These are phyloP conservation scores for Jacaranda mimosifolia DNA, from an alignment of 257 asterid genomes.

Conservation along the genomic window DNA sequence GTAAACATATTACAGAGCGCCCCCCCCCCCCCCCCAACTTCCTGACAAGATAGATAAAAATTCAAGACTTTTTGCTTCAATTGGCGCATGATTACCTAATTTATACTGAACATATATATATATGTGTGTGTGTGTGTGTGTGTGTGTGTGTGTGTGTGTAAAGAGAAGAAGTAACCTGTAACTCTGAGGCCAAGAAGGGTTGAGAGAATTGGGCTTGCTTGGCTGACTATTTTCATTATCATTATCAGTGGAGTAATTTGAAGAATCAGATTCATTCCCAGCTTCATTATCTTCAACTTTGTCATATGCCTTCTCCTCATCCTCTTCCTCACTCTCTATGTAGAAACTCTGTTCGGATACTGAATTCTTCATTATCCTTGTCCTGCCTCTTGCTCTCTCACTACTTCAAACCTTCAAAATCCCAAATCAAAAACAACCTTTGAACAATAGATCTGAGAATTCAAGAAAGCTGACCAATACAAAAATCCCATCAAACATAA, in stretches of 20 bases:
- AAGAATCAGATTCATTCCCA: conserved; percentile 71
- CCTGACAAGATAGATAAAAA: too few species aligned
- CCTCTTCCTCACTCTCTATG: conserved; percentile 89
- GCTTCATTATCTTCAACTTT: conserved; percentile 51
- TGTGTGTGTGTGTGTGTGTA: too few species aligned
- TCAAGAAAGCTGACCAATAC: conserved; percentile 30
- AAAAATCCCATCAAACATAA: conserved; percentile 14
- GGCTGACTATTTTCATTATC: conserved; percentile 49
- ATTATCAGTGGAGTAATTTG: conserved; percentile 55
- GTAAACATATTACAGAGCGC: background rate
- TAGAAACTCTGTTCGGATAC: conserved; percentile 81
- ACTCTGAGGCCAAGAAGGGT: conserved; percentile 94
- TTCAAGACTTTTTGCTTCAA: background rate
- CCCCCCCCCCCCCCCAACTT: too few species aligned
- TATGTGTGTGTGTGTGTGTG: too few species aligned
- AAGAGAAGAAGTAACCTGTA: conserved; percentile 64
- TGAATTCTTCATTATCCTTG: conserved; percentile 69
- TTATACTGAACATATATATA: background rate
- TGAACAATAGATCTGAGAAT: conserved; percentile 38
- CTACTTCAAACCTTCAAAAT: conserved; percentile 28
- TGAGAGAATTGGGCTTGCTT: conserved; percentile 56
- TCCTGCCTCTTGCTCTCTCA: conserved; percentile 33
- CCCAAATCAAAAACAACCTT: too few species aligned
- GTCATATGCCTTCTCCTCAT: conserved; percentile 54
- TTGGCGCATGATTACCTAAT: background rate